Conservation (phyloP, 2,329 filamentous ascomycete genomes). For the Geosmithia flava region DNA sequence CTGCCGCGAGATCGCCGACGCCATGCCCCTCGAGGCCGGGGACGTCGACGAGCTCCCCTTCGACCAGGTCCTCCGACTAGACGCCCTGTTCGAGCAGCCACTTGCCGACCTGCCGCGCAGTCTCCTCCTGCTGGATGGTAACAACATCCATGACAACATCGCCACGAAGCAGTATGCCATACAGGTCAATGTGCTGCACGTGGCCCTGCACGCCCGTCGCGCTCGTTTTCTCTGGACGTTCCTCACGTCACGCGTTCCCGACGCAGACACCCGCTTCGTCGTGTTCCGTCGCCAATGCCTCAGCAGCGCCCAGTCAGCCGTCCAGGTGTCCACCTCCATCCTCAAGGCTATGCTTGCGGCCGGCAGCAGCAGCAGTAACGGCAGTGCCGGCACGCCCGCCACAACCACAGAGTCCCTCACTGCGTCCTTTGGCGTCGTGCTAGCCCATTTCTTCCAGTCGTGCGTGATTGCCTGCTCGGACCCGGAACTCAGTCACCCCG, state of each 20-base stretch:
- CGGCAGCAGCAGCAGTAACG: not conserved
- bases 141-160: too few species aligned
- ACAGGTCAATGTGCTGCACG: not conserved
- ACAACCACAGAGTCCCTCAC: not conserved
- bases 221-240: not conserved
- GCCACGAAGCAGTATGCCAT: not conserved
- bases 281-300: not conserved
- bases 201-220: not conserved
- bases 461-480: not conserved
- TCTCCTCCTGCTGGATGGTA: not conserved
- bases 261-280: not conserved
- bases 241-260: not conserved
- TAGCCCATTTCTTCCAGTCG: not conserved
- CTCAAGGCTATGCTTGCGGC: not conserved
- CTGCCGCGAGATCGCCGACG: constrained; percentile 9
- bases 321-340: not conserved
- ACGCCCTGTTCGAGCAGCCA: not conserved
- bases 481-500: not conserved
- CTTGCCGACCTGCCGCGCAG: not conserved
- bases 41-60: not conserved
- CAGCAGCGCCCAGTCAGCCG: not conserved
- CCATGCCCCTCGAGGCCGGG: not conserved
- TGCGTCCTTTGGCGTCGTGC: not conserved
- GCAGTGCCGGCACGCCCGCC: too few species aligned
- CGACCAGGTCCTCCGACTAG: not conserved